phyloP scores from a whole-genome alignment of 2,329 filamentous ascomycete species.

The Zymoseptoria ardabiliae region DNA sequence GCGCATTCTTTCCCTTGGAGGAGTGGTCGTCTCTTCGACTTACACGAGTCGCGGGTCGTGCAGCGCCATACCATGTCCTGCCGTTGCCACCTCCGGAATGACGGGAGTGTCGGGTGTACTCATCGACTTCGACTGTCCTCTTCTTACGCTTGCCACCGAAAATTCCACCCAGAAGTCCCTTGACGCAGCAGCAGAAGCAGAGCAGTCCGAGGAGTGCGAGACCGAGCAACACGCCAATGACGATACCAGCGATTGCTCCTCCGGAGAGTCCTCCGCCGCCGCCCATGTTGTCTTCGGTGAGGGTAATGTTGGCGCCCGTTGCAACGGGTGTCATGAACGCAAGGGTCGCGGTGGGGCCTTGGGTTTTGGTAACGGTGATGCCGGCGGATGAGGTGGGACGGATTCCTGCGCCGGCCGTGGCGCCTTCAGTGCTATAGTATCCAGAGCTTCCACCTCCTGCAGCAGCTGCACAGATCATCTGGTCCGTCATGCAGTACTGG shows the following conservation, averaged over 20 bases:
- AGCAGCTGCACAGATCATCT: slow-evolving; percentile 44
- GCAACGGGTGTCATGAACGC: slow-evolving; percentile 48
- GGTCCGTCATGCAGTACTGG: slow-evolving; percentile 54
- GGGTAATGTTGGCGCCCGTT: slow-evolving; percentile 42
- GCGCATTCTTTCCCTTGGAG: slow-evolving; percentile 21
- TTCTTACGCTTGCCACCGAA: slow-evolving; percentile 42
- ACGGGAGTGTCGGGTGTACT: slow-evolving; percentile 53
- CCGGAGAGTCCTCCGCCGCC: slow-evolving; percentile 48
- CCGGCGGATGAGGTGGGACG: slow-evolving; percentile 49
- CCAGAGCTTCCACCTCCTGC: slow-evolving; percentile 40
- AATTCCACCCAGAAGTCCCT: slow-evolving; percentile 49
- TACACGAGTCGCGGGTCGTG: slow-evolving; percentile 25
- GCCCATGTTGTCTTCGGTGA: slow-evolving; percentile 25
- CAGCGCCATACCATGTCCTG: slow-evolving; percentile 42
- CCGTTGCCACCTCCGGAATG: slow-evolving; percentile 37
- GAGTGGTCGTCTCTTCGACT: slow-evolving; percentile 29
- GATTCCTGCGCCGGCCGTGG: slow-evolving; percentile 47
- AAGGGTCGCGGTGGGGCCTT: slow-evolving; percentile 39
- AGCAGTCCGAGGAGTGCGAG: slow-evolving; percentile 60
- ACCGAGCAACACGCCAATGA: slow-evolving; percentile 64
- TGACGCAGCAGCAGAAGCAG: slow-evolving; percentile 64
- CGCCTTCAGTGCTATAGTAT: slow-evolving; percentile 44
- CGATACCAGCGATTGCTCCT: slow-evolving; percentile 73
- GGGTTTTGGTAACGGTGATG: slow-evolving; percentile 44
- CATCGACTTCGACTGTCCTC: slow-evolving; percentile 51